Evolutionary conservation across 73 alveolate species (phyloP), one percentile per base, ranked within the genome.

Genomic region (Urostyla sp.): DNA sequence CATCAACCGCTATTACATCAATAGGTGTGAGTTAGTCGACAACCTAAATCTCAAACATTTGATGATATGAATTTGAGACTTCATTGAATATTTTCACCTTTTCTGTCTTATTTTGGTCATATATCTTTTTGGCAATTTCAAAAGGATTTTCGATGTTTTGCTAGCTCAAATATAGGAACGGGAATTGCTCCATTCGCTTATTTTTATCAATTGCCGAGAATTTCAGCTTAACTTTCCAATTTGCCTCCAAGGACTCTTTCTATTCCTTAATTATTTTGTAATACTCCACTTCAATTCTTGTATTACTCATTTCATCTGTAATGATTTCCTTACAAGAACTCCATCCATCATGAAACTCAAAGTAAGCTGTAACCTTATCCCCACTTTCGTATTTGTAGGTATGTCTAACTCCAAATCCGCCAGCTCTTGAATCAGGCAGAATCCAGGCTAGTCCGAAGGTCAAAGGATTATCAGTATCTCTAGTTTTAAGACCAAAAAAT

Each of bases 401-500:
- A 18, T 75, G 87, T 18, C 56, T 54, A 3, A 40, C 52, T 27
- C 50, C 80, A 8, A 53, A 18, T 1, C 11, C 11, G 1, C 48
- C 26, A 8, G 20, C 24, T 50, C 2, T 23, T 10, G 13, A 24
- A 58, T 26, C 55, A n/a, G 67, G 75, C 34, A 53, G 69, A 32
- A 35, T 57, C 90, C 90, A 79, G 40, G 31, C 55, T 53, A 79
- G 23, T 1, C 90, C 90, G 4, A 79, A 26, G 4, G 80, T 79
- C 10, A 67, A 11, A 40, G 90, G 90, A 2, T 1, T 5, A n/a
- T n/a, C n/a, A n/a, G 75, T 40, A 15, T 37, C 74, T 18, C 84
- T 11, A 18, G 40, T 45, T 63, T 91, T 91, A 72, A 91, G 57
- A 7, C 91, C 67, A 79, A 91, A 91, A 67, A 84, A 91, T 67